phyloP scores from a whole-genome alignment of 306 rosid genomes.

The Urtica urens region DNA sequence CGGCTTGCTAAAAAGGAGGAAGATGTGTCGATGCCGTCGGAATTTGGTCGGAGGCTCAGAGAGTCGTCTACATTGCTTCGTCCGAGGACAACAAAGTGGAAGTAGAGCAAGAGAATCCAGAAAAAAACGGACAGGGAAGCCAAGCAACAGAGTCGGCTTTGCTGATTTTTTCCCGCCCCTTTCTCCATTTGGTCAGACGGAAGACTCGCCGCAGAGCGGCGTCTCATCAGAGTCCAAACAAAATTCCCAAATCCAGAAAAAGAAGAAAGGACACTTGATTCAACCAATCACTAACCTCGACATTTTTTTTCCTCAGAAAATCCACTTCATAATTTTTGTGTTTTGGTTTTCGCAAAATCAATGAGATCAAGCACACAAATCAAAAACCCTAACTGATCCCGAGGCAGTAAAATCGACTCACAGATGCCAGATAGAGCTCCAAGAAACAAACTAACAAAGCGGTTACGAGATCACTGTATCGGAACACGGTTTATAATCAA shows the following conservation, averaged over 20 bases:
- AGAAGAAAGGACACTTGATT: no score
- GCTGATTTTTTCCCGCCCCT: constrained; percentile 51
- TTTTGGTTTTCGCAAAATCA: no score
- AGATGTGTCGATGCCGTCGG: constrained; percentile 18
- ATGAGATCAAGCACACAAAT: background rate
- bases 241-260: constrained; percentile 10
- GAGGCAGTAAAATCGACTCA: constrained; percentile 4
- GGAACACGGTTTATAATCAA: background rate
- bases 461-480: no score
- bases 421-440: background rate
- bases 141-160: constrained; percentile 50
- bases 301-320: background rate
- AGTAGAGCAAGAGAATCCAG: constrained; percentile 67
- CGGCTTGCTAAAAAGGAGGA: constrained; percentile 16
- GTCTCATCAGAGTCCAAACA: constrained; percentile 50
- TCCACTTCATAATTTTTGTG: no score
- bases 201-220: constrained; percentile 46
- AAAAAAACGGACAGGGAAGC: constrained; percentile 51
- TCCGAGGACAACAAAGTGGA: constrained; percentile 66
- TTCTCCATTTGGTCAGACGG: constrained; percentile 65
- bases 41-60: constrained; percentile 11
- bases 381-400: background rate
- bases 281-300: constrained; percentile 12
- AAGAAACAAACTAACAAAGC: background rate
- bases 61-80: constrained; percentile 24